Evolutionary conservation across 1,284 basidiomycete genomes (phyloP).

Genomic region (Puccinia horiana): DNA sequence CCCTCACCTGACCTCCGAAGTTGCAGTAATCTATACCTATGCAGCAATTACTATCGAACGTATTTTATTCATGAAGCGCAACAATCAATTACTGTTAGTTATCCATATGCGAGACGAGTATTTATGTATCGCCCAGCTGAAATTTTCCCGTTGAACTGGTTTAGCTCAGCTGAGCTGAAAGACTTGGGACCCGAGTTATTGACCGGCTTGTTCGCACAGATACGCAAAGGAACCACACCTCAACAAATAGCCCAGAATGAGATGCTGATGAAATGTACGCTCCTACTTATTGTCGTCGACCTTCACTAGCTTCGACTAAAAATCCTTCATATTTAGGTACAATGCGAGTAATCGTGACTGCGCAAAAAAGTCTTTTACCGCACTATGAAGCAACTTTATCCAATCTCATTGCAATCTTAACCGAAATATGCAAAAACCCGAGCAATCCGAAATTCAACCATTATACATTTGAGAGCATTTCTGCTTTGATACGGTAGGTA

Average conservation of each 20-base stretch:
- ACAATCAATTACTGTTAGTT: constrained; percentile 68
- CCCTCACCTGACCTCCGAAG: constrained; percentile 68
- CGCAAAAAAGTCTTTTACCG: constrained; percentile 73
- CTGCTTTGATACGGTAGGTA: constrained; percentile 77
- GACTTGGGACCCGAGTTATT: constrained; percentile 77
- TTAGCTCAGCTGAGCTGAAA: constrained; percentile 80
- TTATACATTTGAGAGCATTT: constrained; percentile 92
- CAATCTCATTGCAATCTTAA: constrained; percentile 78
- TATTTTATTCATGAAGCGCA: constrained; percentile 76
- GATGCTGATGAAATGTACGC: constrained; percentile 88
- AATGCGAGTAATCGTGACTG: constrained; percentile 90
- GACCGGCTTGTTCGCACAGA: constrained; percentile 74
- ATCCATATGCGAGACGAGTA: neutral
- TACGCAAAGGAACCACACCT: constrained; percentile 77
- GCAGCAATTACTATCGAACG: constrained; percentile 61
- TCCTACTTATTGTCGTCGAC: neutral
- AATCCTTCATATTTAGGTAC: constrained; percentile 57
- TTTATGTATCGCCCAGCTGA: neutral
- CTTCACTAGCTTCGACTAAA: neutral
- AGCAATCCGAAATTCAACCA: constrained; percentile 97
- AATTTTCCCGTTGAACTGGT: constrained; percentile 58
- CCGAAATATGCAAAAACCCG: constrained; percentile 88
- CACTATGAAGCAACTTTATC: constrained; percentile 70
- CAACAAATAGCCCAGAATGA: constrained; percentile 98
- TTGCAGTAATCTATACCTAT: constrained; percentile 61